Base-by-base conservation (phyloP, 2,329 filamentous ascomycete genomes). In the Gaeumannomyces sp. region DNA sequence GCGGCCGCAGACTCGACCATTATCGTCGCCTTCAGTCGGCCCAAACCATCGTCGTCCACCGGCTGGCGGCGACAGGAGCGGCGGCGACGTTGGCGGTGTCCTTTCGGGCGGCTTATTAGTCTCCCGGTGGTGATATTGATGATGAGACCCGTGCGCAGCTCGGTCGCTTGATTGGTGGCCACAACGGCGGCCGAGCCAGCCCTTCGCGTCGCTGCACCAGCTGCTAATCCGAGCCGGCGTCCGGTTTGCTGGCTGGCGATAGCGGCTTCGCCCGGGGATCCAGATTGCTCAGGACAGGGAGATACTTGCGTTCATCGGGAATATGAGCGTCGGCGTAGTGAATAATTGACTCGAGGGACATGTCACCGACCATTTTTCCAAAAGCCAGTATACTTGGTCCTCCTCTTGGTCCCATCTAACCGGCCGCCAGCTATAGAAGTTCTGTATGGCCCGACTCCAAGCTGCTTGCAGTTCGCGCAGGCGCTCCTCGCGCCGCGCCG, bases 261-360 rank as follows among this genome's bases (percentile, higher is more conserved):
- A 11, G 29, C 29, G 59, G 29, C 22, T 33, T 33, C n/a, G 59
- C 59, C 59, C 33, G 29, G 28, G 59, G 59, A 22, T 25, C 19
- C 2, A 33, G 16, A 31, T 60, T 29, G 59, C 59, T 33, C 59
- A 60, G n/a, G 27, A 11, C 25, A 29, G 29, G 29, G 27, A 22
- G n/a, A 60, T 60, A 22, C 29, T 60, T 60, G 59, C 59, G 29
- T 28, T 60, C 59, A n/a, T 60, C 59, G 29, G 59, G 28, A 22
- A 60, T 60, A n/a, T 60, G 59, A 11, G 25, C 59, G 59, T 35
- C 28, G 59, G 28, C 59, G 22, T 60, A 60, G 22, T 22, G 19
- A 22, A 35, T n/a, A 11, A 60, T 29, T 22, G 59, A 29, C 28
- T 60, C 59, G 28, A 60, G 16, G 16, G 59, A 60, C 29, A 60